Conservation (phyloP, 345 rosid species). For the Microcos paniculata region DNA sequence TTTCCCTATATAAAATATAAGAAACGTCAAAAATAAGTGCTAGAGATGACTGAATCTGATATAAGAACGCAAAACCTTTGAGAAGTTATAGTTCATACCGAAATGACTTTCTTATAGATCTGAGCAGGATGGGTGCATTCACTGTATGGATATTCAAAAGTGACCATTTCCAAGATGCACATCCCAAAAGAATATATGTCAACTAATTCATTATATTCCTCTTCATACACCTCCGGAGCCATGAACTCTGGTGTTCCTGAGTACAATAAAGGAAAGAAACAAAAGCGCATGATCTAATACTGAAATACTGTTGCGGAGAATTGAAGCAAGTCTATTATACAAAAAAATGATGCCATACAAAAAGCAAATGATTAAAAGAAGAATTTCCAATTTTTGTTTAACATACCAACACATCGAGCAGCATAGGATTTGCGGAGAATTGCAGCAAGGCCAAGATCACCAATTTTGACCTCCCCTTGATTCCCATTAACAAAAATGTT, state of each 20-base stretch:
- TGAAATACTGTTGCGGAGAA: no score
- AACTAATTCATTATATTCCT: conserved; percentile 92
- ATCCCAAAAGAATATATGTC: conserved; percentile 97
- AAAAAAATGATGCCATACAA: background rate
- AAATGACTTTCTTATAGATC: conserved; percentile 95
- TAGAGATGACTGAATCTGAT: background rate
- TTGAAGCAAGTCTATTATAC: background rate
- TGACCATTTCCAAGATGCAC: conserved; percentile 97
- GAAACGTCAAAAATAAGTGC: conserved; percentile 13
- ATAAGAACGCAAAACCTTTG: background rate
- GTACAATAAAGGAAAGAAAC: conserved; percentile 12
- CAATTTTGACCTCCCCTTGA: conserved; percentile 98
- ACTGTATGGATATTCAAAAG: conserved; percentile 92
- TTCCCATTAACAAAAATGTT: conserved; percentile 96
- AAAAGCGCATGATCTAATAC: background rate
- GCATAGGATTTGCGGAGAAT: conserved; percentile 90
- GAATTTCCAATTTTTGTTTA: background rate
- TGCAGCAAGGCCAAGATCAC: conserved; percentile 97
- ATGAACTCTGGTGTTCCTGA: conserved; percentile 98
- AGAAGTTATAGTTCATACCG: conserved; percentile 46
- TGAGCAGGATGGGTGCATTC: conserved; percentile 97
- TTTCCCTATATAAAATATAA: conserved; percentile 55
- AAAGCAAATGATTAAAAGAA: background rate
- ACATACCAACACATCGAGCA: conserved; percentile 87
- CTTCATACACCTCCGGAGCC: conserved; percentile 99